Evolutionary conservation across 2,329 filamentous ascomycete species (phyloP).

Genomic region (Cladosporium colombiae): DNA sequence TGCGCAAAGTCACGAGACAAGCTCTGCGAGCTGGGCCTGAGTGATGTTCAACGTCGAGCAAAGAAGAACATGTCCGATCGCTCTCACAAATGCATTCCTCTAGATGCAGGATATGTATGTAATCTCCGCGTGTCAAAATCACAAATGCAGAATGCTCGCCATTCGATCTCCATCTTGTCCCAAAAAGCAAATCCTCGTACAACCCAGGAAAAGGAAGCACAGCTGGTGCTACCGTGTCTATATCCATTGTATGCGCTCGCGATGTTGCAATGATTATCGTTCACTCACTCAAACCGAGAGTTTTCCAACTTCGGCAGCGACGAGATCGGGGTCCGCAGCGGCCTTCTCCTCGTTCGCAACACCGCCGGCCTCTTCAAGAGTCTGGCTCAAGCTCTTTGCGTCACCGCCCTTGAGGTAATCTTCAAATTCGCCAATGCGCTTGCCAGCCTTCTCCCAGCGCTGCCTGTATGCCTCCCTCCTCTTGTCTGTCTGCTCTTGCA

Average conservation of each 20-base stretch:
- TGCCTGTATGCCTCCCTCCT: conserved; percentile 62
- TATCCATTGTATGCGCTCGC: not conserved
- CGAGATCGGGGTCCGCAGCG: conserved; percentile 23
- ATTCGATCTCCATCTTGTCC: not conserved
- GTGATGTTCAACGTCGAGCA: not conserved
- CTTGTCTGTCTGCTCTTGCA: conserved; percentile 69
- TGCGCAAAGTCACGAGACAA: too few species aligned
- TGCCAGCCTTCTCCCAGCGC: conserved; percentile 79
- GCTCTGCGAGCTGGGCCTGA: too few species aligned
- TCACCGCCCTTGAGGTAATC: conserved; percentile 77
- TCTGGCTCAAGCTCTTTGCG: conserved; percentile 33
- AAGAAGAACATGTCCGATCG: not conserved
- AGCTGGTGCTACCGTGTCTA: not conserved
- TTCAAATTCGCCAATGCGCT: conserved; percentile 82
- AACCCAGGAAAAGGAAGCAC: not conserved
- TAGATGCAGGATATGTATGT: not conserved
- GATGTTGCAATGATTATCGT: not conserved
- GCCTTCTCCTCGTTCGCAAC: conserved; percentile 11
- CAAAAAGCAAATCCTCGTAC: not conserved
- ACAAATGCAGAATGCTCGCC: not conserved
- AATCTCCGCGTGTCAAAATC: not conserved
- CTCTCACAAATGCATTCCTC: not conserved
- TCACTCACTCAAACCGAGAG: conserved; percentile 24
- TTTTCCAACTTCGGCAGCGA: conserved; percentile 26
- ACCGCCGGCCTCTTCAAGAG: conserved; percentile 24